These are phyloP conservation scores for Pogostemon cablin DNA, from an alignment of 257 asterid genomes.

Conservation along the genomic window DNA sequence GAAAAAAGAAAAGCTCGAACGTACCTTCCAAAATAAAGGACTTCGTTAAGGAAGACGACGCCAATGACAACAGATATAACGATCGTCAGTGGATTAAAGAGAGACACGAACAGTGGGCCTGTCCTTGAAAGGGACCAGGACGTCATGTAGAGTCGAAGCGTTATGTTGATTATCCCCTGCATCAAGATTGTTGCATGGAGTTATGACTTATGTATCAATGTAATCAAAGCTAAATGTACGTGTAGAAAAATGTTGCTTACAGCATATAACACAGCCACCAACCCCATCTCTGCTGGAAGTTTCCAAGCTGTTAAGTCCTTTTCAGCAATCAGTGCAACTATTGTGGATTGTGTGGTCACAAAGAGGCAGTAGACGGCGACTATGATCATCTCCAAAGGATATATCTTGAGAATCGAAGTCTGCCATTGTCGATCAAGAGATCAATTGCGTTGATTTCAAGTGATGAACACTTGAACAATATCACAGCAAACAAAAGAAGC, in stretches of 20 bases:
- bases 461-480: neutral
- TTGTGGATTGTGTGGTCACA: slow-evolving; percentile 47
- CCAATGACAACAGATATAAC: slow-evolving; percentile 51
- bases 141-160: slow-evolving; percentile 50
- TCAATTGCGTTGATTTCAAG: neutral
- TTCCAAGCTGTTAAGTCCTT: slow-evolving; percentile 51
- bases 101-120: slow-evolving; percentile 65
- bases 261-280: slow-evolving; percentile 48
- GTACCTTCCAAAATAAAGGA: slow-evolving; percentile 57
- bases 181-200: neutral
- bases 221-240: neutral
- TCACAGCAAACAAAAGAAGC: neutral
- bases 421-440: slow-evolving; percentile 25
- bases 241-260: slow-evolving; percentile 32
- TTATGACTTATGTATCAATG: neutral
- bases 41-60: slow-evolving; percentile 46
- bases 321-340: slow-evolving; percentile 46
- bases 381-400: slow-evolving; percentile 53
- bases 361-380: slow-evolving; percentile 50
- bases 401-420: slow-evolving; percentile 54
- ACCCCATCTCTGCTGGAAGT: slow-evolving; percentile 42
- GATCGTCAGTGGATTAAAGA: slow-evolving; percentile 54
- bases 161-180: slow-evolving; percentile 53
- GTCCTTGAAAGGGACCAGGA: slow-evolving; percentile 62
- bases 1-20: neutral